Base-by-base conservation (phyloP, 129 eudicot species). In the Gnaphalium uliginosum region DNA sequence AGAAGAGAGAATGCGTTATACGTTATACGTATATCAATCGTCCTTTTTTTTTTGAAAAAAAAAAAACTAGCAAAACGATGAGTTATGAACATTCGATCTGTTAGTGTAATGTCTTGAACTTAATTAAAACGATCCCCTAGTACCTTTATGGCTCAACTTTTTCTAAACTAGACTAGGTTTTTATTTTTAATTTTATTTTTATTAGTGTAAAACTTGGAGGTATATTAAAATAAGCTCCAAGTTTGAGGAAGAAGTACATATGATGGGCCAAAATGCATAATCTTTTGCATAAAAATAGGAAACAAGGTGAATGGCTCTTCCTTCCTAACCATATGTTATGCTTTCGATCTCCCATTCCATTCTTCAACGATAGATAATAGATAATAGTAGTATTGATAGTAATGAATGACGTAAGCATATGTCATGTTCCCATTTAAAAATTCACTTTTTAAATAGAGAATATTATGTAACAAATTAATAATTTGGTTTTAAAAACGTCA, bases 281-380 rank as follows among this genome's bases (percentile, higher is more conserved):
- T 72, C 68, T 53, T 64, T 63, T 71, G 72, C 58, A 24, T 63
- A 35, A 73, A 21, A 65, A 65, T 41, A 54, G 29, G 74, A 65
- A 72, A 41, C 69, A 66, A 73, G 68, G 69, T 53, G 75, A 72
- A 65, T 73, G 78, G 74, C 43, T 18, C 43, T 63, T 62, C 58
- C 33, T 46, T 50, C 82, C 71, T 70, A 78, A 61, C 18, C 76
- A 78, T 78, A 63, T 71, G 82, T 54, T 17, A 64, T 79, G 79
- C 39, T 79, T 41, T 69, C 74, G 46, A 25, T 72, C 18, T 35
- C 73, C 67, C 46, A 25, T 79, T 26, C 35, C 37, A 43, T 24
- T n/a, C 18, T 59, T 39, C 56, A 57, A 66, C n/a, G 35, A 14
- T 46, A 66, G 22, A 29, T 30, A 66, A 50, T 18, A 63, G 25